phyloP scores from a whole-genome alignment of 164 flowering plant species.

The Pachysandra terminalis region DNA sequence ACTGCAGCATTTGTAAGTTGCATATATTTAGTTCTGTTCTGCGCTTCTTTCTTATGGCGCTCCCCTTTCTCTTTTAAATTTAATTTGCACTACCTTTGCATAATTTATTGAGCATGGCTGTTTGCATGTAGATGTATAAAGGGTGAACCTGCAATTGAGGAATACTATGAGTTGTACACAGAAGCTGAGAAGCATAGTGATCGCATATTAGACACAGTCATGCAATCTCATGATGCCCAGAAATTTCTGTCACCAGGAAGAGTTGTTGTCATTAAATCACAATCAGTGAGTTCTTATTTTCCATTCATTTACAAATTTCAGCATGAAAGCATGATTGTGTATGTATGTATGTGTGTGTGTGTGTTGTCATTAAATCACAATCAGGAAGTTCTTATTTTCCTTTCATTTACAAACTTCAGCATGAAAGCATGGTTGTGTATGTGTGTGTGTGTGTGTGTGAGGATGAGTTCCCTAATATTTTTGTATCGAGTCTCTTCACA shows the following conservation, averaged over 20 bases:
- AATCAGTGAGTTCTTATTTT: slow-evolving; percentile 54
- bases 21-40: not conserved
- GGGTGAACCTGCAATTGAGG: slow-evolving; percentile 96
- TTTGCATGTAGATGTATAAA: slow-evolving; percentile 74
- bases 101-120: not conserved
- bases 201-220: slow-evolving; percentile 52
- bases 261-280: slow-evolving; percentile 81
- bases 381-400: slow-evolving; percentile 50
- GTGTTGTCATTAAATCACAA: slow-evolving; percentile 71
- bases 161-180: slow-evolving; percentile 65
- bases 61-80: not conserved
- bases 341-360: too few species aligned
- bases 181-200: slow-evolving; percentile 59
- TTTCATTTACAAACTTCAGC: not conserved
- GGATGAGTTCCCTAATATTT: too few species aligned
- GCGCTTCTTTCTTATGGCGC: not conserved
- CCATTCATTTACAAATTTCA: not conserved
- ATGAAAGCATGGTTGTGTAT: not conserved
- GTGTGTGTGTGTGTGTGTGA: too few species aligned
- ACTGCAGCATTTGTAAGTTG: not conserved
- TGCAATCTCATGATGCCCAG: slow-evolving; percentile 63
- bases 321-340: not conserved
- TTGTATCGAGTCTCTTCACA: too few species aligned
- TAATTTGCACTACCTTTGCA: not conserved
- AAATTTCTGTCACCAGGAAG: slow-evolving; percentile 71